Percentiles rank a stretch among this genome's conserved stretches.
These are phyloP conservation scores for Cladosporium velox DNA, from an alignment of 2,329 filamentous ascomycete species.

Conservation along the genomic window DNA sequence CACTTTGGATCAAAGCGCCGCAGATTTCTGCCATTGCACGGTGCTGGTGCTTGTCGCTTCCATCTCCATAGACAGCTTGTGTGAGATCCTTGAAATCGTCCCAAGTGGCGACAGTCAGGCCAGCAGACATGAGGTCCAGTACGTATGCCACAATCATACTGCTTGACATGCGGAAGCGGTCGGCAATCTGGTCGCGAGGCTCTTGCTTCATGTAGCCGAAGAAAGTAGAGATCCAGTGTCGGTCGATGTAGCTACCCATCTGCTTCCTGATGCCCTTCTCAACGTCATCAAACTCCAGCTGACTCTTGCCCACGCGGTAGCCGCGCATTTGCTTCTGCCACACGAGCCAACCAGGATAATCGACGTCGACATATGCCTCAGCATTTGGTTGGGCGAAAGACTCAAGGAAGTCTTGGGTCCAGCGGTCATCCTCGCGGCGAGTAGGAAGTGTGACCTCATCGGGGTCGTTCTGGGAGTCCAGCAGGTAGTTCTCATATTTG, in stretches of 20 bases:
- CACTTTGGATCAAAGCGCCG: slow-evolving; percentile 78
- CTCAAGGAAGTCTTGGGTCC: slow-evolving; percentile 76
- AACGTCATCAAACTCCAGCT: slow-evolving; percentile 77
- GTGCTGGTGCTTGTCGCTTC: slow-evolving; percentile 96
- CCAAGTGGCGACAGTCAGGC: slow-evolving; percentile 74
- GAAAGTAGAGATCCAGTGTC: slow-evolving; percentile 81
- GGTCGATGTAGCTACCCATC: slow-evolving; percentile 78
- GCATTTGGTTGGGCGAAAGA: slow-evolving; percentile 76
- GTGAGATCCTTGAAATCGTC: slow-evolving; percentile 85
- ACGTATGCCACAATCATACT: slow-evolving; percentile 85
- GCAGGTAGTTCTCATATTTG: slow-evolving; percentile 81
- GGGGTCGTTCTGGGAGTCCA: slow-evolving; percentile 74
- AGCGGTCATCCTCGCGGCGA: slow-evolving; percentile 70
- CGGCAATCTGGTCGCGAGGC: slow-evolving; percentile 75
- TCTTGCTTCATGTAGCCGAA: slow-evolving; percentile 97
- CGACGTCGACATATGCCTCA: slow-evolving; percentile 86
- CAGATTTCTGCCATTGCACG: slow-evolving; percentile 93
- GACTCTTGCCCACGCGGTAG: slow-evolving; percentile 68
- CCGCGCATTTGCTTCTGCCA: slow-evolving; percentile 89
- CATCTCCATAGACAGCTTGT: slow-evolving; percentile 79
- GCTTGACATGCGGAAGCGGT: slow-evolving; percentile 87
- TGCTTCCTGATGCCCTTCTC: slow-evolving; percentile 73
- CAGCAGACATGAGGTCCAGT: slow-evolving; percentile 85
- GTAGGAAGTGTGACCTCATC: slow-evolving; percentile 77
- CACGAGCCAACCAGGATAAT: slow-evolving; percentile 93